Evolutionary conservation across 1,284 basidiomycete species (phyloP).

Genomic region (Trichosporon sp.): DNA sequence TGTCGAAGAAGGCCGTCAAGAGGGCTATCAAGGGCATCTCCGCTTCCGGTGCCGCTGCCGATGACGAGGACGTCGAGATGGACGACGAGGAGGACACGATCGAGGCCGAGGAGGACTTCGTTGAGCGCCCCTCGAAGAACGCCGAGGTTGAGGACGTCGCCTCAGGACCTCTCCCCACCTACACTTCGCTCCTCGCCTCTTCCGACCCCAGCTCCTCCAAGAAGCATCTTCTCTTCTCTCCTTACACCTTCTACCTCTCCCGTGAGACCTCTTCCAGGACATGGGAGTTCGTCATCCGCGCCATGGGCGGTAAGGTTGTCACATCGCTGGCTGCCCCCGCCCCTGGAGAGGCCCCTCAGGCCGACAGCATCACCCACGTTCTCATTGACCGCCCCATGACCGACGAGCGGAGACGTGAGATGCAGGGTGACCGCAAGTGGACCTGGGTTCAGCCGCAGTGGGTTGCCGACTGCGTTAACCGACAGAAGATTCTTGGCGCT

Average conservation of each 20-base stretch:
- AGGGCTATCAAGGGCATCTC: conserved; percentile 55
- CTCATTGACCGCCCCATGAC: conserved; percentile 84
- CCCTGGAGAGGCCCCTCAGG: conserved; percentile 47
- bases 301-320: conserved; percentile 84
- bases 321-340: conserved; percentile 74
- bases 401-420: conserved; percentile 56
- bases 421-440: conserved; percentile 63
- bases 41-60: conserved; percentile 24
- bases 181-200: conserved; percentile 60
- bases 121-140: conserved; percentile 59
- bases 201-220: conserved; percentile 55
- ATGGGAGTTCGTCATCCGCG: conserved; percentile 91
- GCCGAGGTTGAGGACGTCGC: conserved; percentile 51
- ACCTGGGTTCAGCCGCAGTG: conserved; percentile 97
- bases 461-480: conserved; percentile 94
- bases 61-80: conserved; percentile 43
- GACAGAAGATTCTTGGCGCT: conserved; percentile 75
- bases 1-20: conserved; percentile 48
- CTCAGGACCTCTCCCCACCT: conserved; percentile 64
- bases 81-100: conserved; percentile 36
- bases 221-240: conserved; percentile 64
- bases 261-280: conserved; percentile 87
- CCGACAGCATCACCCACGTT: conserved; percentile 87
- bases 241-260: conserved; percentile 91
- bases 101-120: conserved; percentile 49